These are phyloP conservation scores for Trypethelium eluteriae DNA, from an alignment of 495 filamentous ascomycete species.

Conservation along the genomic window DNA sequence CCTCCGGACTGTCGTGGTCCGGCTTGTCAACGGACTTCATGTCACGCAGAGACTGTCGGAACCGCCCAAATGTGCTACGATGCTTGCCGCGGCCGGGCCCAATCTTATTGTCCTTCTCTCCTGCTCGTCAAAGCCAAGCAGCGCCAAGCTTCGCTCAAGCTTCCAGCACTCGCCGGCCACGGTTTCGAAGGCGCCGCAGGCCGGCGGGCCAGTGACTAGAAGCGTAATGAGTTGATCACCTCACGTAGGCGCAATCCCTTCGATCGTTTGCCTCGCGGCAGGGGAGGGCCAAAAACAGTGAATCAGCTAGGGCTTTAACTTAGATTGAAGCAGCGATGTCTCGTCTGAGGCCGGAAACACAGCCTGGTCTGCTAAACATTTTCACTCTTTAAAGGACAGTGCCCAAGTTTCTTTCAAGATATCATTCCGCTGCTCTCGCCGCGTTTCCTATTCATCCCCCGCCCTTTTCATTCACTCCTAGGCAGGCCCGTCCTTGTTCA, in stretches of 20 bases:
- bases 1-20: neutral
- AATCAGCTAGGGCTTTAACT: constrained; percentile 3
- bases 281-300: neutral
- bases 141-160: constrained; percentile 5
- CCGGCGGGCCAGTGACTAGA: neutral
- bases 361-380: constrained; percentile 2
- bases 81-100: neutral
- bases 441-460: neutral
- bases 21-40: neutral
- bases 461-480: neutral
- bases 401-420: neutral
- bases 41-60: constrained; percentile 4
- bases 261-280: neutral
- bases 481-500: constrained; percentile 7
- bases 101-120: neutral
- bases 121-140: neutral
- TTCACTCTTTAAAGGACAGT: constrained; percentile 1
- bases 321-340: neutral
- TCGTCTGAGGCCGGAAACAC: neutral
- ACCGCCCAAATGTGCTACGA: neutral
- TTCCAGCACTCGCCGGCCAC: neutral
- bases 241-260: neutral
- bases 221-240: constrained; percentile 4
- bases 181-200: constrained; percentile 4
- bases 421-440: neutral